Conservation (phyloP, 768 basidiomycete genomes). For the Holtermannia corniformis region DNA sequence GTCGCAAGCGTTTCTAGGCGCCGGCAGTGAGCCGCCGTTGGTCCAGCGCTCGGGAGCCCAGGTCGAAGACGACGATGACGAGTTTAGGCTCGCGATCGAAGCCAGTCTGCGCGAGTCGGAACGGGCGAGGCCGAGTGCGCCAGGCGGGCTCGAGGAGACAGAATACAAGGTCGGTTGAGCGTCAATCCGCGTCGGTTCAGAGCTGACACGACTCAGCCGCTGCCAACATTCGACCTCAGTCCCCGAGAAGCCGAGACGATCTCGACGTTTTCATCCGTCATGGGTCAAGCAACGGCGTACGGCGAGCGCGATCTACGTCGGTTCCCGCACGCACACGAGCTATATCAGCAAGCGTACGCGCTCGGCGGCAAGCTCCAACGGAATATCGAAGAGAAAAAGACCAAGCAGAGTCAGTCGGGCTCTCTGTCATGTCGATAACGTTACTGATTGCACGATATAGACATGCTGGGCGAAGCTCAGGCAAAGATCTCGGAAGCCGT, state of each 20-base stretch:
- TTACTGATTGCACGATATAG: slow-evolving; percentile 44
- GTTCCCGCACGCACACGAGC: slow-evolving; percentile 72
- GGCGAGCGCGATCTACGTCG: slow-evolving; percentile 67
- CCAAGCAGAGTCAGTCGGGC: slow-evolving; percentile 65
- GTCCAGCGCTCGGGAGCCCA: slow-evolving; percentile 39
- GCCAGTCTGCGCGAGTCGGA: slow-evolving; percentile 72
- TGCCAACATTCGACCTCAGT: slow-evolving; percentile 71
- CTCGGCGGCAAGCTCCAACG: slow-evolving; percentile 72
- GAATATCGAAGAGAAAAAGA: slow-evolving; percentile 70
- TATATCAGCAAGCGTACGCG: slow-evolving; percentile 72
- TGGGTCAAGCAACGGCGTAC: slow-evolving; percentile 71
- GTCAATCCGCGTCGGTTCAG: slow-evolving; percentile 22
- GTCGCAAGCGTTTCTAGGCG: slow-evolving; percentile 52
- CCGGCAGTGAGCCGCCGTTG: slow-evolving; percentile 53
- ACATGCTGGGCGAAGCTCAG: slow-evolving; percentile 86
- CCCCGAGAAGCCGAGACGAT: slow-evolving; percentile 76
- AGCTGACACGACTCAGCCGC: slow-evolving; percentile 42
- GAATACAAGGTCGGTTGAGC: slow-evolving; percentile 21
- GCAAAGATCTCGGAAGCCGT: slow-evolving; percentile 87
- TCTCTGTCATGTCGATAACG: not conserved
- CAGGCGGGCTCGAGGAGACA: slow-evolving; percentile 51
- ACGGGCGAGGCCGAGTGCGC: slow-evolving; percentile 61
- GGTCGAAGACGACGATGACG: slow-evolving; percentile 81
- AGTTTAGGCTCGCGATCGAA: slow-evolving; percentile 86
- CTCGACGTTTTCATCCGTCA: slow-evolving; percentile 78